Evolutionary conservation across 2,329 filamentous ascomycete genomes (phyloP), one percentile per base, ranked within the genome.

Genomic region (Ophiostoma piceae): DNA sequence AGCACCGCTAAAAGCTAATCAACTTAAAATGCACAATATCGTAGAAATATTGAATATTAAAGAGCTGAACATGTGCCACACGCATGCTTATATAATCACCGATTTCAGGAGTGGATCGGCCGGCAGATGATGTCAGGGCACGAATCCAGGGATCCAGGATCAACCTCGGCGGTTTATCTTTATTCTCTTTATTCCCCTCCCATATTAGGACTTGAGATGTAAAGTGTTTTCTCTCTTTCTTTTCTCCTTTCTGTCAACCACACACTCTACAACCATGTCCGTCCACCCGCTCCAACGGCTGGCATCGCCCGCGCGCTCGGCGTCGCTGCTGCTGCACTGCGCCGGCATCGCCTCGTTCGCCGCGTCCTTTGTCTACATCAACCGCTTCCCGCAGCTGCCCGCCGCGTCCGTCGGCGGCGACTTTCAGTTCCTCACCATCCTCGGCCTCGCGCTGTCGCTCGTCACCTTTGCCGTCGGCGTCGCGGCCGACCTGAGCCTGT

Each of bases 341-440:
- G 72, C 80, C 1, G 86, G 86, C 67, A 80, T 85, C 66, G 74
- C 79, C 51, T 87, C 84, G 7, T 88, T 88, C 75, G 73, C 78
- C 26, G 81, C 82, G 66, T 86, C 81, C 67, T 88, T 87, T 76
- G 77, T 80, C 71, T 87, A 84, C 74, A 79, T 88, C 2, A 74
- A 77, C 19, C 73, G 75, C 14, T 85, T 82, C 78, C 83, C 85
- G 1, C 84, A 81, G 12, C 78, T 81, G 68, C 83, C 88, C 64
- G 84, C 84, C 67, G 79, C 82, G 0, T 83, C 87, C 1, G 91
- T 89, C 74, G 90, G 90, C 70, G 84, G 89, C 79, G 85, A 90
- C 75, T 85, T 88, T 72, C 88, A 91, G 77, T 92, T 90, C 75
- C 83, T 93, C 41, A 93, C 90, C 73, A 92, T 92, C 76, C 84